Evolutionary conservation across 805 yeast genomes (phyloP).

Genomic region (Saccharomycopsis fibuligera): DNA sequence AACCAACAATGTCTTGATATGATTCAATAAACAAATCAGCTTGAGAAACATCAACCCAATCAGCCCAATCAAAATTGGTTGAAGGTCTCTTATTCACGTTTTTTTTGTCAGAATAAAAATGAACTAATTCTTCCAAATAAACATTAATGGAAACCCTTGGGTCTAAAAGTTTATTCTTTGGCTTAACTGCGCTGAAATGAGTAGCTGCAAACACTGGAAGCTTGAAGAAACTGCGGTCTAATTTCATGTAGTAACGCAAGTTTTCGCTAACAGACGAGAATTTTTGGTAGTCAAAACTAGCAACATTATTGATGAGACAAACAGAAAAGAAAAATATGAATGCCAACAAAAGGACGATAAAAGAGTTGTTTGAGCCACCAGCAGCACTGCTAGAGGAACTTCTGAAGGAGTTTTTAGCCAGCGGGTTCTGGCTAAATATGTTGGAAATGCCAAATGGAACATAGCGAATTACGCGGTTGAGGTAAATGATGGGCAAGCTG

Average conservation of each 20-base stretch:
- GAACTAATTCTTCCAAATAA: conserved; percentile 1
- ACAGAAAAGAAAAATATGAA: conserved; percentile 3
- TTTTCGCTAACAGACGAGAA: conserved; percentile 11
- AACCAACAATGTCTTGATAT: conserved; percentile 24
- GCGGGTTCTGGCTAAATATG: background rate
- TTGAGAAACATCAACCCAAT: conserved; percentile 27
- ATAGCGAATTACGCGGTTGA: background rate
- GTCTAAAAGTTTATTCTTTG: conserved; percentile 11
- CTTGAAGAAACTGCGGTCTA: conserved; percentile 16
- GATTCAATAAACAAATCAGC: conserved; percentile 27
- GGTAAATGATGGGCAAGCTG: background rate
- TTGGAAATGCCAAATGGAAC: background rate
- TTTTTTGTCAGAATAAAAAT: conserved; percentile 1
- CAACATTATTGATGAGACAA: conserved; percentile 1
- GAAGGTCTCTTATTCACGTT: background rate
- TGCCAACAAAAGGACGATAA: background rate
- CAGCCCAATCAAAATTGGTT: conserved; percentile 30
- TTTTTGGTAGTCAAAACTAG: conserved; percentile 9
- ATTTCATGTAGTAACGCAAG: conserved; percentile 14
- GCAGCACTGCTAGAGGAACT: background rate
- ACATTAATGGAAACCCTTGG: conserved; percentile 15
- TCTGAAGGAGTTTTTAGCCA: background rate
- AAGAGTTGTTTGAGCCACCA: background rate
- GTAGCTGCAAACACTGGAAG: conserved; percentile 17
- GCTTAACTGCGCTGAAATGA: conserved; percentile 1